These are phyloP conservation scores for Lentinula guzmanii DNA, from an alignment of 768 basidiomycete genomes.

Conservation along the genomic window DNA sequence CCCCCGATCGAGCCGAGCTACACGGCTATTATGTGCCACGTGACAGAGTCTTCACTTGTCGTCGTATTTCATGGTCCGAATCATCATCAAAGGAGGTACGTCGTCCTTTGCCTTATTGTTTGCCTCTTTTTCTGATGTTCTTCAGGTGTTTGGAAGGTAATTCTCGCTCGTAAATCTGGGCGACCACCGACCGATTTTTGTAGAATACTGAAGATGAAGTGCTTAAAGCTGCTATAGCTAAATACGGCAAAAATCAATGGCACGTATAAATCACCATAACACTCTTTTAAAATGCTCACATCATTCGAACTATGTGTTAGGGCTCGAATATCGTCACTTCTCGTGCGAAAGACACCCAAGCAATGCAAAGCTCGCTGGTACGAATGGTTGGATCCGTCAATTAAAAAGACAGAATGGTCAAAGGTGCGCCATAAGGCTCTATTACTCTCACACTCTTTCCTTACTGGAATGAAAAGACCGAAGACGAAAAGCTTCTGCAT, in stretches of 20 bases:
- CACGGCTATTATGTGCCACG: background rate
- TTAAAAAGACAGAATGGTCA: slow-evolving; percentile 99
- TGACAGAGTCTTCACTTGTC: background rate
- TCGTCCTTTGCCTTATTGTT: background rate
- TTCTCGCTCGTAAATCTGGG: slow-evolving; percentile 3
- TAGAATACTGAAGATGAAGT: slow-evolving; percentile 98
- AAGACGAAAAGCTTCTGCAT: slow-evolving; percentile 97
- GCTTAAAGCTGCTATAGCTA: slow-evolving; percentile 96
- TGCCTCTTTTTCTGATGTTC: background rate
- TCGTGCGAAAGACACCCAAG: slow-evolving; percentile 98
- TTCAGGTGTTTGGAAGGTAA: slow-evolving; percentile 78
- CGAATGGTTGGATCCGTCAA: slow-evolving; percentile 98
- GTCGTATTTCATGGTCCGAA: slow-evolving; percentile 62
- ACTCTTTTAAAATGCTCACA: background rate
- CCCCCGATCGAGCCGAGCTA: background rate
- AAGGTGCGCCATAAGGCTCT: slow-evolving; percentile 48
- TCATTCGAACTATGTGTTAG: slow-evolving; percentile 27
- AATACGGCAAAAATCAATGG: slow-evolving; percentile 98
- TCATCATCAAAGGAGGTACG: slow-evolving; percentile 87
- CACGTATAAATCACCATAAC: slow-evolving; percentile 18
- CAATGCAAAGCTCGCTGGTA: slow-evolving; percentile 99
- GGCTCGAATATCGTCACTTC: slow-evolving; percentile 96
- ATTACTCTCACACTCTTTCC: background rate
- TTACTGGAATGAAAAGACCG: slow-evolving; percentile 48
- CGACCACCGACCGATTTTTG: slow-evolving; percentile 4